phyloP scores from a whole-genome alignment of 2,329 filamentous ascomycete genomes.

The Talaromyces sp. region DNA sequence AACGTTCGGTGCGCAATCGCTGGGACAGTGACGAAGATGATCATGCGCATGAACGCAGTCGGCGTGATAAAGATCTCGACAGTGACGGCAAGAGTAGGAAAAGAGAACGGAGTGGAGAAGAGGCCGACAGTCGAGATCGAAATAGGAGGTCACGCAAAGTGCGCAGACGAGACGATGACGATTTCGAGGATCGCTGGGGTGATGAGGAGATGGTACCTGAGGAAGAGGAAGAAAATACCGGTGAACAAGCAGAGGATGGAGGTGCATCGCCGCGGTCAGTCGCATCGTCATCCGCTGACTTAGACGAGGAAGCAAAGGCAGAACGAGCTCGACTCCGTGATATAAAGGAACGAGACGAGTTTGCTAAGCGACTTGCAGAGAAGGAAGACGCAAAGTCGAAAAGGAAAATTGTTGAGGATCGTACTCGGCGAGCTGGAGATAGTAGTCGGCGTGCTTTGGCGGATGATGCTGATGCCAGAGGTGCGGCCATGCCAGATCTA shows the following conservation, averaged over 20 bases:
- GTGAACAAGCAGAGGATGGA: conserved; percentile 63
- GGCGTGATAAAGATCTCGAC: conserved; percentile 30
- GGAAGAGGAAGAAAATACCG: conserved; percentile 47
- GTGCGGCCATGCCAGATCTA: conserved; percentile 72
- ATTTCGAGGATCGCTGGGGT: conserved; percentile 76
- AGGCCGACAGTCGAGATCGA: conserved; percentile 38
- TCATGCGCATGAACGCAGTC: conserved; percentile 22
- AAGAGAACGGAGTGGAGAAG: conserved; percentile 34
- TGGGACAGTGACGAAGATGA: conserved; percentile 18
- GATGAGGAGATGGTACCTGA: conserved; percentile 60
- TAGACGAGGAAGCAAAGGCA: conserved; percentile 58
- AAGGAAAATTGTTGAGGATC: conserved; percentile 64
- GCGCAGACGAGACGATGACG: conserved; percentile 51
- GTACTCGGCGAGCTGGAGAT: conserved; percentile 55
- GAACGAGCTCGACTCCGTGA: conserved; percentile 63
- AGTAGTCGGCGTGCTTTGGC: conserved; percentile 61
- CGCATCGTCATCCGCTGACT: conserved; percentile 41
- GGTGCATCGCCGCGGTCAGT: conserved; percentile 31
- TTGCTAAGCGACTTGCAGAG: conserved; percentile 68
- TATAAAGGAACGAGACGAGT: conserved; percentile 71
- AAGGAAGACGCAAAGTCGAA: conserved; percentile 64
- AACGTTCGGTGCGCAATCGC: conserved; percentile 20
- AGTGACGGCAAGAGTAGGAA: conserved; percentile 30
- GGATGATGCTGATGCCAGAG: conserved; percentile 64
- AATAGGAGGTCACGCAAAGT: conserved; percentile 50